These are phyloP conservation scores for Wickerhamiella cacticola DNA, from an alignment of 805 yeast genomes.

Conservation along the genomic window DNA sequence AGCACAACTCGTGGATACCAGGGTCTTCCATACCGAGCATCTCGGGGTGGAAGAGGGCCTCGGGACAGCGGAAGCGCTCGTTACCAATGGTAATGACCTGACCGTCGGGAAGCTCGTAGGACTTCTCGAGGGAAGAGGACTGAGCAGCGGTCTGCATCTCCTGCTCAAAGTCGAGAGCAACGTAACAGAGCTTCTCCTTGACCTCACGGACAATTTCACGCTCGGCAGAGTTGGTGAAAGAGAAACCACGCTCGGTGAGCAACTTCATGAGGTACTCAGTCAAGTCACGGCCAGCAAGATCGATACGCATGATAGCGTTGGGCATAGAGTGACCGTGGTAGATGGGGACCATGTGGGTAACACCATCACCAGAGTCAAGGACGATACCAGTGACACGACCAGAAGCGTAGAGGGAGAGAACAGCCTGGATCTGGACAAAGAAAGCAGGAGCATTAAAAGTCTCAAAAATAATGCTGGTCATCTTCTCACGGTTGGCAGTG, in stretches of 20 bases:
- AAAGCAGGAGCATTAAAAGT: slow-evolving; percentile 99
- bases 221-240: slow-evolving; percentile 98
- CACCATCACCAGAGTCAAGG: slow-evolving; percentile 88
- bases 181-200: slow-evolving; percentile 98
- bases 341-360: slow-evolving; percentile 99
- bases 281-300: slow-evolving; percentile 98
- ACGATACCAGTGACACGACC: slow-evolving; percentile 99
- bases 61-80: slow-evolving; percentile 99
- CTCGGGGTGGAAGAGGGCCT: slow-evolving; percentile 98
- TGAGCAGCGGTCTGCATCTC: slow-evolving; percentile 99
- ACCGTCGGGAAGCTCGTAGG: slow-evolving; percentile 99
- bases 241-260: slow-evolving; percentile 96
- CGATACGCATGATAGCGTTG: slow-evolving; percentile 97
- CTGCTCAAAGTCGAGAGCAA: slow-evolving; percentile 97
- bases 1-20: slow-evolving; percentile 97
- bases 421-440: slow-evolving; percentile 98
- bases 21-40: slow-evolving; percentile 85
- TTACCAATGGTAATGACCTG: slow-evolving; percentile 99
- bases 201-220: slow-evolving; percentile 91
- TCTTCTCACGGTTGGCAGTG: slow-evolving; percentile 98
- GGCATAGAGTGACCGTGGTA: slow-evolving; percentile 99
- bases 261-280: slow-evolving; percentile 99
- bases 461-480: slow-evolving; percentile 98
- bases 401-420: slow-evolving; percentile 92
- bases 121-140: slow-evolving; percentile 95